Conservation (phyloP, 352 stramenopile genomes). For the Blastocystis sp. region DNA sequence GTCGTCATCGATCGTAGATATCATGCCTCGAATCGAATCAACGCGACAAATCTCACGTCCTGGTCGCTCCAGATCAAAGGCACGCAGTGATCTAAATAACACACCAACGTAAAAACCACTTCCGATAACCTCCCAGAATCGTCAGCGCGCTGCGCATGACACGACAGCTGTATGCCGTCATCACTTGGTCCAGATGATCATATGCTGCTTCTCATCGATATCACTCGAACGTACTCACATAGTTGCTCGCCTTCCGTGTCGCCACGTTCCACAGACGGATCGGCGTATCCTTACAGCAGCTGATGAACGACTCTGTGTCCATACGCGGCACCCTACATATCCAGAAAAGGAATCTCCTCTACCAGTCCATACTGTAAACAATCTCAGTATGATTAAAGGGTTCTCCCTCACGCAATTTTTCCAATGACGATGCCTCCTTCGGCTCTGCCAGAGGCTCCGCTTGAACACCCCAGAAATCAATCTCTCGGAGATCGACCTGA, state of each 20-base stretch:
- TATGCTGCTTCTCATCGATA: background rate
- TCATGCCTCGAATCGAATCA: background rate
- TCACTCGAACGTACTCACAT: background rate
- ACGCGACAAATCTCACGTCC: background rate
- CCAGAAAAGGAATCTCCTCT: background rate
- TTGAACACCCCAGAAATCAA: background rate
- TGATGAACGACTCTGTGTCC: slow-evolving; percentile 16
- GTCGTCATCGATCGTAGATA: background rate
- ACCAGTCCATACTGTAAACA: slow-evolving; percentile 24
- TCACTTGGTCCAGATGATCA: background rate
- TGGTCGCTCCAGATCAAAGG: background rate
- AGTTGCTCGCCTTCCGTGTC: background rate
- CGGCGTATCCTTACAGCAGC: slow-evolving; percentile 21
- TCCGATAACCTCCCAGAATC: background rate
- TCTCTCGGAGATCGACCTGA: background rate
- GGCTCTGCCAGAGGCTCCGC: background rate
- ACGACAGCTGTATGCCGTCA: background rate
- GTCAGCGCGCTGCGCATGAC: background rate
- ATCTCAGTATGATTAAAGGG: slow-evolving; percentile 9
- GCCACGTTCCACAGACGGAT: slow-evolving; percentile 26
- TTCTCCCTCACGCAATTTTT: background rate
- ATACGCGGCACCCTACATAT: background rate
- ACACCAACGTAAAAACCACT: background rate
- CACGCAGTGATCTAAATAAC: background rate
- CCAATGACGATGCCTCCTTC: background rate